These are phyloP conservation scores for Inga oerstediana DNA, from an alignment of 306 rosid genomes.

Conservation along the genomic window DNA sequence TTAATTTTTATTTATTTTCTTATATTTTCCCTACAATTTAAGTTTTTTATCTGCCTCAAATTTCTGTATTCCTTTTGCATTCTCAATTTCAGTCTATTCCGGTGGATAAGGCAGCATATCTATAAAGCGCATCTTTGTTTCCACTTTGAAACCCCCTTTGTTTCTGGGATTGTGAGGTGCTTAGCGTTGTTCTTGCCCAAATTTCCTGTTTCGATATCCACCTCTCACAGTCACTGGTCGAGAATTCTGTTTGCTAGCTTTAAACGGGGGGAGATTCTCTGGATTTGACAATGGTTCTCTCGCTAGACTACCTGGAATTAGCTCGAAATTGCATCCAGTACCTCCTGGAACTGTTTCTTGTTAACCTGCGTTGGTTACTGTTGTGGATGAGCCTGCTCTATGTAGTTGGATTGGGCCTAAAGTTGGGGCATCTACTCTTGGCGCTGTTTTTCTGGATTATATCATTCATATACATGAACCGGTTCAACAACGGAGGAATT, in stretches of 20 bases:
- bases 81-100: no score
- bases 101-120: no score
- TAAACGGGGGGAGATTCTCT: slow-evolving; percentile 52
- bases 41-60: no score
- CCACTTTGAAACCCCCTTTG: no score
- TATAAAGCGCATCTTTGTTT: no score
- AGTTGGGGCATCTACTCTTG: slow-evolving; percentile 85
- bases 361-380: slow-evolving; percentile 59
- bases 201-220: slow-evolving; percentile 25
- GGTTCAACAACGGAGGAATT: slow-evolving; percentile 54
- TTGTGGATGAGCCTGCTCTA: slow-evolving; percentile 79
- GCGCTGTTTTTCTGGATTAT: slow-evolving; percentile 72
- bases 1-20: no score
- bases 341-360: slow-evolving; percentile 31
- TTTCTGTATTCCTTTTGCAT: no score
- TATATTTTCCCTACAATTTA: no score
- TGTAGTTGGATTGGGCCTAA: slow-evolving; percentile 80
- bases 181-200: slow-evolving; percentile 34
- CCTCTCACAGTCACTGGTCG: slow-evolving; percentile 32
- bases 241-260: slow-evolving; percentile 40
- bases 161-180: slow-evolving; percentile 32
- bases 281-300: slow-evolving; percentile 61
- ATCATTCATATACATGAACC: slow-evolving; percentile 65
- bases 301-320: slow-evolving; percentile 40
- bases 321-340: no score